phyloP scores from a whole-genome alignment of 176 grass and related monocot genomes.

The Oryza officinalis region DNA sequence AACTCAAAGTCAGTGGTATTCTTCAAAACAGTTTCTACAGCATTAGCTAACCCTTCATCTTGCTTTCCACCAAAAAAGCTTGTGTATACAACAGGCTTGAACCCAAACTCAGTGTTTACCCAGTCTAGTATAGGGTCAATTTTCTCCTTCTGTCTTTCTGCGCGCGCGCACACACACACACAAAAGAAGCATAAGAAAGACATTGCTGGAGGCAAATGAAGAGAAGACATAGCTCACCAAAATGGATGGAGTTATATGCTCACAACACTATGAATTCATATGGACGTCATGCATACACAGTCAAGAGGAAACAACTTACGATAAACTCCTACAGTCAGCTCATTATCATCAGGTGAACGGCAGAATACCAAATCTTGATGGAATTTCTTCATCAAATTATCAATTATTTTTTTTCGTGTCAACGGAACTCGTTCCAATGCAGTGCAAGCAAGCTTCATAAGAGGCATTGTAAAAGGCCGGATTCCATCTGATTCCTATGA shows the following conservation, averaged over 20 bases:
- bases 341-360: constrained; percentile 67
- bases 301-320: constrained; percentile 47
- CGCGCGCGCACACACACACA: not conserved
- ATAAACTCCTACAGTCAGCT: constrained; percentile 72
- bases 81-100: constrained; percentile 66
- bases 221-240: not conserved
- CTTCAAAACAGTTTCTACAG: constrained; percentile 62
- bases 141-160: constrained; percentile 91
- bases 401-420: constrained; percentile 72
- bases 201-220: not conserved
- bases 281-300: not conserved
- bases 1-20: constrained; percentile 71
- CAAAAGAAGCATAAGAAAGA: constrained; percentile 24
- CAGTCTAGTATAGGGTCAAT: constrained; percentile 85
- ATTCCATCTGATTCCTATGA: constrained; percentile 91
- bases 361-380: constrained; percentile 96
- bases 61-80: constrained; percentile 88
- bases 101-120: constrained; percentile 79
- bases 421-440: constrained; percentile 91
- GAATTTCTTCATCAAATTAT: constrained; percentile 83
- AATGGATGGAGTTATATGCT: not conserved
- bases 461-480: constrained; percentile 95
- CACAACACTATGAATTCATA: not conserved
- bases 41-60: constrained; percentile 59
- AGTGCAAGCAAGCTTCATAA: constrained; percentile 97